phyloP scores from a whole-genome alignment of 2,329 filamentous ascomycete genomes.

The Hymenoscyphus infarciens region DNA sequence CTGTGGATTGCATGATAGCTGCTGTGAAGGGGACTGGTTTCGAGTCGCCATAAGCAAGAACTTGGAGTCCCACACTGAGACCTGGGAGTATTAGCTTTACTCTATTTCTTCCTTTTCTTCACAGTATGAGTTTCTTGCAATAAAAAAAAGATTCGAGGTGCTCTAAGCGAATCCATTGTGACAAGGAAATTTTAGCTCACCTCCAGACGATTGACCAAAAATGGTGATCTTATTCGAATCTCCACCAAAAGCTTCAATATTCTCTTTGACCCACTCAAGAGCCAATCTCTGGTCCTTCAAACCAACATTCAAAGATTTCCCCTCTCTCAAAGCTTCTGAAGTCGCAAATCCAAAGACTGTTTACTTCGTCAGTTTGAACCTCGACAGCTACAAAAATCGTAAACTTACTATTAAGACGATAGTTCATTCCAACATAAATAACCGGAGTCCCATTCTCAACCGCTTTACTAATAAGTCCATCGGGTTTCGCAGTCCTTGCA shows the following conservation, averaged over 20 bases:
- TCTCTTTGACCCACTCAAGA: conserved; percentile 56
- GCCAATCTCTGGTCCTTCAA: conserved; percentile 53
- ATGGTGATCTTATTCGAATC: conserved; percentile 53
- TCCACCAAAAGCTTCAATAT: conserved; percentile 56
- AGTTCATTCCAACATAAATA: conserved; percentile 56
- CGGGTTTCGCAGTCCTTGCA: conserved; percentile 35
- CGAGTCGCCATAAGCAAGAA: conserved; percentile 45
- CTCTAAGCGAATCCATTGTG: too few species aligned
- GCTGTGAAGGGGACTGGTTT: conserved; percentile 44
- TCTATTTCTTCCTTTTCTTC: background rate
- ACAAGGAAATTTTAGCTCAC: conserved; percentile 31
- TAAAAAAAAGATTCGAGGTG: too few species aligned
- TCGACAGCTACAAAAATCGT: background rate
- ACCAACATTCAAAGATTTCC: conserved; percentile 33
- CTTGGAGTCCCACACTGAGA: conserved; percentile 44
- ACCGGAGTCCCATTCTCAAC: conserved; percentile 46
- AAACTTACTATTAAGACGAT: conserved; percentile 38
- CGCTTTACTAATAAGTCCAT: conserved; percentile 45
- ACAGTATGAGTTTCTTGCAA: background rate
- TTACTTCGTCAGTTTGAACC: conserved; percentile 29
- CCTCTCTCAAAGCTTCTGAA: conserved; percentile 44
- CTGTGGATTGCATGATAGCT: conserved; percentile 45
- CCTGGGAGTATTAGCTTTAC: conserved; percentile 29
- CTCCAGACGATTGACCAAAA: conserved; percentile 57
- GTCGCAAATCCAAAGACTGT: conserved; percentile 65